Evolutionary conservation across 2,329 filamentous ascomycete genomes (phyloP).

Genomic region (Fusarium sp.): DNA sequence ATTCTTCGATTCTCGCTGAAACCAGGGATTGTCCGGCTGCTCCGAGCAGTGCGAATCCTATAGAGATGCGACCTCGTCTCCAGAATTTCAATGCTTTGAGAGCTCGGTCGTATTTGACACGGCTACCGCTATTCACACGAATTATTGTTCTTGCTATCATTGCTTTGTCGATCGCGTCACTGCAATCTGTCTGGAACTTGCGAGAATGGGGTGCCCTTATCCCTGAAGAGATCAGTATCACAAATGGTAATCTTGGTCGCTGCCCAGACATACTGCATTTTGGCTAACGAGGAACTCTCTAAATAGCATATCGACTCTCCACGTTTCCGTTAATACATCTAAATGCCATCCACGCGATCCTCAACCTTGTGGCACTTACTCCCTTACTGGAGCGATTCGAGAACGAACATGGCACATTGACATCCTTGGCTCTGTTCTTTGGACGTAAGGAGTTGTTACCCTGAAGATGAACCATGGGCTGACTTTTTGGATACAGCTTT

Average conservation of each 20-base stretch:
- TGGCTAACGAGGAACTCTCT: constrained; percentile 16
- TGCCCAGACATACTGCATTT: background rate
- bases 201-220: constrained; percentile 82
- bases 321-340: constrained; percentile 91
- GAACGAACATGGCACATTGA: constrained; percentile 89
- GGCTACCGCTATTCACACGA: constrained; percentile 90
- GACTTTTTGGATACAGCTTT: constrained; percentile 66
- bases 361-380: constrained; percentile 84
- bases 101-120: constrained; percentile 83
- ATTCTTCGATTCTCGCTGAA: constrained; percentile 2
- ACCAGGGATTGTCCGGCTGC: constrained; percentile 41
- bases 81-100: constrained; percentile 75
- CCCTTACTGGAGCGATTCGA: constrained; percentile 97
- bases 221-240: constrained; percentile 79
- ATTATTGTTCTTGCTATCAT: constrained; percentile 75
- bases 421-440: constrained; percentile 87
- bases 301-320: constrained; percentile 88
- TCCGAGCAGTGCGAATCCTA: constrained; percentile 44
- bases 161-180: constrained; percentile 71
- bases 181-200: constrained; percentile 79
- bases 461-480: constrained; percentile 1
- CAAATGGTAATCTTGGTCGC: constrained; percentile 68
- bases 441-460: constrained; percentile 76
- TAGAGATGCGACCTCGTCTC: constrained; percentile 52
- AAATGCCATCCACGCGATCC: constrained; percentile 81